These are phyloP conservation scores for Calonectria ilicicola DNA, from an alignment of 2,329 filamentous ascomycete genomes.

Conservation along the genomic window DNA sequence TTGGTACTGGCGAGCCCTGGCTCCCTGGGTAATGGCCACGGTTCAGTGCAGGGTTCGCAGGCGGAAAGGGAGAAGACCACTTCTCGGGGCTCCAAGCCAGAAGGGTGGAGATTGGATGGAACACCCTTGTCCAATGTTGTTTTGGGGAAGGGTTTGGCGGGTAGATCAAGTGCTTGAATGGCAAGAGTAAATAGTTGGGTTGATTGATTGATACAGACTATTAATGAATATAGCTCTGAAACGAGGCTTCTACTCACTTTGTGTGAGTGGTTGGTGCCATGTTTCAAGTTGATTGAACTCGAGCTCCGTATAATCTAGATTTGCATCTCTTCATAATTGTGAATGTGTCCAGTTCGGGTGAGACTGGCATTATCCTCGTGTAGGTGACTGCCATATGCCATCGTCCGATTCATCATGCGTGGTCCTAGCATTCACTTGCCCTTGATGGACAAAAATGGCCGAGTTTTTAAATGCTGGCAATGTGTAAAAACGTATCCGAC, in stretches of 20 bases:
- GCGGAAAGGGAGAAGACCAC: slow-evolving; percentile 17
- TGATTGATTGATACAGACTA: slow-evolving; percentile 40
- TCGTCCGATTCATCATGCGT: too few relatives aligned
- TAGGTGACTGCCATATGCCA: too few relatives aligned
- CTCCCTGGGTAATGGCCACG: slow-evolving; percentile 32
- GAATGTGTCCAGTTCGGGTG: not conserved
- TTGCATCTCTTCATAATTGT: not conserved
- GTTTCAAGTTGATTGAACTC: slow-evolving; percentile 20
- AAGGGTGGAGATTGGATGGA: slow-evolving; percentile 29
- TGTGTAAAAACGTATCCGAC: too few relatives aligned
- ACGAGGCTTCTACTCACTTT: slow-evolving; percentile 6
- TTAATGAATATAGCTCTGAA: slow-evolving; percentile 46
- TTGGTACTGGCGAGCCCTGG: slow-evolving; percentile 45
- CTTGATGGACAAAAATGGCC: too few relatives aligned
- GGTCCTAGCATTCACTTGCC: too few relatives aligned
- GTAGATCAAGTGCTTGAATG: slow-evolving; percentile 37
- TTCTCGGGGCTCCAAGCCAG: slow-evolving; percentile 13
- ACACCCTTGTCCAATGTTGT: slow-evolving; percentile 25
- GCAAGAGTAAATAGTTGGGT: slow-evolving; percentile 25
- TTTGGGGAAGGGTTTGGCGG: slow-evolving; percentile 22
- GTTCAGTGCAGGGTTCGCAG: slow-evolving; percentile 29
- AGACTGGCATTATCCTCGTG: too few relatives aligned
- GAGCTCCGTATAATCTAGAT: slow-evolving; percentile 9
- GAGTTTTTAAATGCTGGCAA: too few relatives aligned
- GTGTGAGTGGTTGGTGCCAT: slow-evolving; percentile 7